A percentile compares a stretch with the other conserved stretches of the same genome.
Conservation (phyloP, 1,284 basidiomycete genomes). For the Pseudozyma sp. region DNA sequence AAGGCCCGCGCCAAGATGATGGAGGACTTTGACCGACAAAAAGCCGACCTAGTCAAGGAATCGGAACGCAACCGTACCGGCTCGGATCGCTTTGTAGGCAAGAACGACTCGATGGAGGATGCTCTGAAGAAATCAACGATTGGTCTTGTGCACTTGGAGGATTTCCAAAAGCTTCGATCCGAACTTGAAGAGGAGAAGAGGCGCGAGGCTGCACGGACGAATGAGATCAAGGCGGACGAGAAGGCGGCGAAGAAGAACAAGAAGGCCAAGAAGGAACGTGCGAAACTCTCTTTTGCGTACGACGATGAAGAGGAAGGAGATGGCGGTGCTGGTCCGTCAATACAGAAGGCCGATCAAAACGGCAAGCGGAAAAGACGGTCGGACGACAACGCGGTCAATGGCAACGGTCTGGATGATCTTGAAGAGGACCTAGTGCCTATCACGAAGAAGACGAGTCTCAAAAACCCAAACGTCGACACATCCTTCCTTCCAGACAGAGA, state of each 20-base stretch:
- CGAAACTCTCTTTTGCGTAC: conserved; percentile 85
- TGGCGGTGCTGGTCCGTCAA: conserved; percentile 7
- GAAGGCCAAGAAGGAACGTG: conserved; percentile 86
- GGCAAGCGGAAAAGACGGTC: conserved; percentile 55
- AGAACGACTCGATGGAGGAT: conserved; percentile 95
- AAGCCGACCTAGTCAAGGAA: conserved; percentile 77
- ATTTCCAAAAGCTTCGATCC: conserved; percentile 81
- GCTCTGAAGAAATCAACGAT: conserved; percentile 91
- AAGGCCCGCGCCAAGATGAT: conserved; percentile 59
- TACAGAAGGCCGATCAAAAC: conserved; percentile 36
- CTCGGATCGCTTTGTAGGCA: conserved; percentile 85
- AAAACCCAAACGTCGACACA: conserved; percentile 96
- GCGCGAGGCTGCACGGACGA: conserved; percentile 79
- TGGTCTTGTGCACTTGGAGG: conserved; percentile 90
- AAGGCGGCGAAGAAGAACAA: conserved; percentile 73
- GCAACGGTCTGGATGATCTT: conserved; percentile 10
- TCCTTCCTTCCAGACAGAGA: conserved; percentile 97
- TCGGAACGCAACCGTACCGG: conserved; percentile 64
- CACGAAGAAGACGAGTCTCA: conserved; percentile 77
- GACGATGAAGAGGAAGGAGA: conserved; percentile 62
- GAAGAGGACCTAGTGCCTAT: conserved; percentile 5
- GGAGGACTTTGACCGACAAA: conserved; percentile 89
- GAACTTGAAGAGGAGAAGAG: conserved; percentile 92
- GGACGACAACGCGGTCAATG: conserved; percentile 9
- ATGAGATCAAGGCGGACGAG: conserved; percentile 47